Conservation (phyloP, 1,284 basidiomycete genomes). For the Cystobasidium slooffiae region DNA sequence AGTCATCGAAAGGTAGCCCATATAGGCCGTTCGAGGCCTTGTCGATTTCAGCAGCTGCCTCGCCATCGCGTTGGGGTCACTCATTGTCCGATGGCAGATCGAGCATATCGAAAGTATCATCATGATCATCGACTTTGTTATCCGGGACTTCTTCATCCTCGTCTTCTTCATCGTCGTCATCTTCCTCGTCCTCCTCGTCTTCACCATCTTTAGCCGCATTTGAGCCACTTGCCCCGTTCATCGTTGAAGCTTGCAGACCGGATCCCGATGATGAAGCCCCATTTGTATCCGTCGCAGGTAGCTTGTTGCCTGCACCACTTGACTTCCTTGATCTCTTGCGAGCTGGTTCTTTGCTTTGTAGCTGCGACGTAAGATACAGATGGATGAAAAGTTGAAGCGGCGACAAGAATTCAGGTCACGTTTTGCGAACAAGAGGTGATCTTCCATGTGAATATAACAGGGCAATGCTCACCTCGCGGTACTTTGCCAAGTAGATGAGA, state of each 20-base stretch:
- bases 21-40: background rate
- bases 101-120: constrained; percentile 30
- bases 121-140: constrained; percentile 15
- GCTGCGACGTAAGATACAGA: background rate
- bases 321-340: constrained; percentile 35
- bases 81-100: constrained; percentile 29
- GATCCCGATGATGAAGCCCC: background rate
- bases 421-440: background rate
- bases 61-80: background rate
- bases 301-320: constrained; percentile 19
- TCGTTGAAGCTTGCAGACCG: background rate
- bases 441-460: too few relatives aligned
- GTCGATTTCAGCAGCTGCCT: background rate
- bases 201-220: background rate
- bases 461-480: constrained; percentile 70
- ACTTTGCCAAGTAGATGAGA: constrained; percentile 85
- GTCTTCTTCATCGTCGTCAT: constrained; percentile 18
- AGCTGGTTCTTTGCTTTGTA: constrained; percentile 42
- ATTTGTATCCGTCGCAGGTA: background rate
- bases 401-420: background rate
- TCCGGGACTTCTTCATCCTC: constrained; percentile 16
- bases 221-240: constrained; percentile 1
- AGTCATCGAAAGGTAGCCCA: background rate
- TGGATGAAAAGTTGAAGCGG: background rate
- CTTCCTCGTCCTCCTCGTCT: constrained; percentile 9